A percentile compares a stretch with the other conserved stretches of the same genome.
Conservation (phyloP, 306 rosid species). For the Prunus dulcis region DNA sequence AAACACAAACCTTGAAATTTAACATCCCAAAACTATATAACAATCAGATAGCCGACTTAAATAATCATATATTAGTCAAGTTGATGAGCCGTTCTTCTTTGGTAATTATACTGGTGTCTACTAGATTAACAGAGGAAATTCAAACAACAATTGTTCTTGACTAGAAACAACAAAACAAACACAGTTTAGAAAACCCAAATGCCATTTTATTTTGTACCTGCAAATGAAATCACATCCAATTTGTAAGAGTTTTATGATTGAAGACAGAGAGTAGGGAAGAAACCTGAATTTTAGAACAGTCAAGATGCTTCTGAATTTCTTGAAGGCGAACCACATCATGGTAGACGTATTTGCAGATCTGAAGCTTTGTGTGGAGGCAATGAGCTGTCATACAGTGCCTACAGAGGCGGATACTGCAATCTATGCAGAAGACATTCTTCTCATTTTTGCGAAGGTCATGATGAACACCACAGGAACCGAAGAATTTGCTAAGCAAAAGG, state of each 20-base stretch:
- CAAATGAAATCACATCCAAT: slow-evolving; percentile 10
- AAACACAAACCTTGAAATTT: too few relatives aligned
- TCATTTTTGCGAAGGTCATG: slow-evolving; percentile 59
- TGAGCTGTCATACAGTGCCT: slow-evolving; percentile 73
- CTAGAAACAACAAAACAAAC: background rate
- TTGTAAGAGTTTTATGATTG: background rate
- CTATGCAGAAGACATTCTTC: slow-evolving; percentile 77
- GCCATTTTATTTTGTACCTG: background rate
- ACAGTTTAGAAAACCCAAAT: background rate
- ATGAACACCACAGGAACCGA: slow-evolving; percentile 72
- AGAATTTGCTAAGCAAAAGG: slow-evolving; percentile 55
- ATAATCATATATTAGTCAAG: too few relatives aligned
- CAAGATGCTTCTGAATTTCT: slow-evolving; percentile 67
- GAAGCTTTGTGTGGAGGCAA: slow-evolving; percentile 64
- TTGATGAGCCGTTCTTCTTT: too few relatives aligned
- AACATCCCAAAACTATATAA: too few relatives aligned
- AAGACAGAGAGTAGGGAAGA: background rate
- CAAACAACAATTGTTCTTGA: background rate
- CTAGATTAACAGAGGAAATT: background rate
- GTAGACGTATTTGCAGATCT: slow-evolving; percentile 81
- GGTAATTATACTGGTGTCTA: background rate
- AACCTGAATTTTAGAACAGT: slow-evolving; percentile 92
- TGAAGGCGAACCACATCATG: slow-evolving; percentile 80
- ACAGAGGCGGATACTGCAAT: slow-evolving; percentile 64
- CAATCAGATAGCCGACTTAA: too few relatives aligned